phyloP scores from a whole-genome alignment of 2,329 filamentous ascomycete genomes.

The Chaetomiaceae sp. region DNA sequence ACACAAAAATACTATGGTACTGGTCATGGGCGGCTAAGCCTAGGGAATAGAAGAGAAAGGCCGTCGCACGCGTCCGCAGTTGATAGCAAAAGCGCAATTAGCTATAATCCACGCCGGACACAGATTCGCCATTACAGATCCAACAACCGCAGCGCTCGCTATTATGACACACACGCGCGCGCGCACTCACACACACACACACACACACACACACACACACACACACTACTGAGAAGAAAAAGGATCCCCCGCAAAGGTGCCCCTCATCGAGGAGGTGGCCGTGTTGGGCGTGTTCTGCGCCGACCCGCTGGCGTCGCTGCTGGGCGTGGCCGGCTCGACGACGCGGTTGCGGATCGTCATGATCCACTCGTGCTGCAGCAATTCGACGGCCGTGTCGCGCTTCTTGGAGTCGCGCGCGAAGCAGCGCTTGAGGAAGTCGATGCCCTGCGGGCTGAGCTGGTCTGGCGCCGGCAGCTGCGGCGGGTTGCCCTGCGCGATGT shows the following conservation, averaged over 20 bases:
- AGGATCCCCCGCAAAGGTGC: constrained; percentile 28
- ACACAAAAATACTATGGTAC: not conserved
- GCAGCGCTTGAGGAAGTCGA: constrained; percentile 83
- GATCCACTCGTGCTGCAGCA: constrained; percentile 92
- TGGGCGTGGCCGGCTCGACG: constrained; percentile 58
- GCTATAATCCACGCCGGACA: too few relatives aligned
- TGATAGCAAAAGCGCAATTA: too few relatives aligned
- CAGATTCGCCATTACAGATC: too few relatives aligned
- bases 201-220: too few relatives aligned
- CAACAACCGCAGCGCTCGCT: too few relatives aligned
- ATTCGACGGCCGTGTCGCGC: constrained; percentile 74
- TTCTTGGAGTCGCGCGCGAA: constrained; percentile 78
- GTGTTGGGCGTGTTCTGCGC: constrained; percentile 33
- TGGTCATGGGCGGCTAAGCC: too few relatives aligned
- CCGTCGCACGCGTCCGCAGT: too few relatives aligned
- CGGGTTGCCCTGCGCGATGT: constrained; percentile 94
- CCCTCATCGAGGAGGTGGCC: constrained; percentile 24
- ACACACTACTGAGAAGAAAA: constrained; percentile 24
- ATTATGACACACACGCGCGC: too few relatives aligned
- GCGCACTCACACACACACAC: too few relatives aligned
- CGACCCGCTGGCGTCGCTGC: constrained; percentile 48
- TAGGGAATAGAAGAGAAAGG: not conserved
- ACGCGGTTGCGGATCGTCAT: constrained; percentile 59
- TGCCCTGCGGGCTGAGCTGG: constrained; percentile 74
- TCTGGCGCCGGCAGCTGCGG: constrained; percentile 76